Base-by-base conservation (phyloP, 441 rosid genomes). In the Biscutella laevigata region DNA sequence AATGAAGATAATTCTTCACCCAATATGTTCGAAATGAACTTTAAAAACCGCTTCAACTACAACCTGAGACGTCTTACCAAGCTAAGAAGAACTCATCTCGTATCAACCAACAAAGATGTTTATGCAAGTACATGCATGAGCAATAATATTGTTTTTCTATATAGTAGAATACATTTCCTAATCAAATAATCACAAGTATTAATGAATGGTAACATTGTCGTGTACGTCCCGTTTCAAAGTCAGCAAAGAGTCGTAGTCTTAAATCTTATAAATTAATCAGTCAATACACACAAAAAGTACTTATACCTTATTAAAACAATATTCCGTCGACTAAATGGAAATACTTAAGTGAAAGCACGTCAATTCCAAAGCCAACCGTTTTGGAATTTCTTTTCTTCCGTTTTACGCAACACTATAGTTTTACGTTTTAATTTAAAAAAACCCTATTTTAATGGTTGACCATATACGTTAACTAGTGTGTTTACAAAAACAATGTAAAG, bases 291-390 rank as follows among this genome's bases (percentile, higher is more conserved):
- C 4, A 39, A 7, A 43, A 2, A 0, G 28, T 1, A 19, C n/a
- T n/a, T 39, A 19, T 8, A 39, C 8, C 20, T 1, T 7, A 34
- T 13, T 21, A 50, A 8, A 50, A 21, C 6, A 34, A 22, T 53
- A 39, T 29, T 39, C 38, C 38, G 47, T 39, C 62, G 14, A 37
- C 6, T 5, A 59, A 47, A 48, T 48, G 30, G 38, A 28, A 47
- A 28, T 29, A 30, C 12, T 42, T 22, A n/a, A 16, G 35, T 30
- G 17, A 40, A 37, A 48, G 16, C 42, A 39, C 50, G 51, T 11
- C 16, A 46, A 27, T 36, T 58, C 45, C 41, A 44, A 35, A 62
- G 67, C 61, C 67, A 46, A 37, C 67, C 67, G 40, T 62, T 62
- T 44, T 45, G 22, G 67, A 62, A 62, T 53, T 62, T 53, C 35